Percentiles rank a stretch among this genome's conserved stretches.
phyloP scores from a whole-genome alignment of 768 basidiomycete genomes.

The Collybia mongolica region DNA sequence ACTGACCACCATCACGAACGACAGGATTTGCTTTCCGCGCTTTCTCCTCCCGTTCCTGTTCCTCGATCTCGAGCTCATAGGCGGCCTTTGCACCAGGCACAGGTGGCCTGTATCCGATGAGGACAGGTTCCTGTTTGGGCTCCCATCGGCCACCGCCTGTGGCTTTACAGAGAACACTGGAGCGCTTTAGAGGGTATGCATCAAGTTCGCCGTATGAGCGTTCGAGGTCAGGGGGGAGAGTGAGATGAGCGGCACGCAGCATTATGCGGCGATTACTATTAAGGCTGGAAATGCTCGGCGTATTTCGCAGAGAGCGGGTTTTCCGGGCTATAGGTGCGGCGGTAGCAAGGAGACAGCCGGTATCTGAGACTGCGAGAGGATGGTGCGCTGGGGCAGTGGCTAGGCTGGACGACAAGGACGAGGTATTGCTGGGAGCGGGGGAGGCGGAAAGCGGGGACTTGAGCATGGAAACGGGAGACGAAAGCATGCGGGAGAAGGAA shows the following conservation, averaged over 20 bases:
- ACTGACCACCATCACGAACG: constrained; percentile 49
- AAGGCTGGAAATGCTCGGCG: constrained; percentile 33
- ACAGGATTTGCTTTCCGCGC: constrained; percentile 58
- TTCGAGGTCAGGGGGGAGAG: constrained; percentile 38
- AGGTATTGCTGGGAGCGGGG: constrained; percentile 28
- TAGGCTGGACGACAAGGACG: constrained; percentile 29
- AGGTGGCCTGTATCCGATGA: constrained; percentile 52
- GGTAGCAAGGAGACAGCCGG: constrained; percentile 18
- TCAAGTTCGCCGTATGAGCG: constrained; percentile 69
- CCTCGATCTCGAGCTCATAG: constrained; percentile 71
- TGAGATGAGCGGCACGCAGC: constrained; percentile 32
- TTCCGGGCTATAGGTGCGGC: constrained; percentile 25
- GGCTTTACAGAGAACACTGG: constrained; percentile 71
- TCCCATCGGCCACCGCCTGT: constrained; percentile 81
- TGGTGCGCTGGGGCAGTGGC: neutral
- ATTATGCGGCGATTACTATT: constrained; percentile 27
- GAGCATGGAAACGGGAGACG: constrained; percentile 39
- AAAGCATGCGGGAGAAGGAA: constrained; percentile 31
- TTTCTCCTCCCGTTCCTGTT: constrained; percentile 54
- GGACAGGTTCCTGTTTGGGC: constrained; percentile 52
- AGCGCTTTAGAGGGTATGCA: constrained; percentile 69
- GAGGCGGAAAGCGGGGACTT: constrained; percentile 32
- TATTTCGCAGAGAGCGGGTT: constrained; percentile 27
- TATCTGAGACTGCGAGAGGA: constrained; percentile 21
- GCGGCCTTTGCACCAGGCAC: constrained; percentile 65